Percentiles rank a stretch among this genome's conserved stretches.
These are phyloP conservation scores for Cystofilobasidium ferigula DNA, from an alignment of 768 basidiomycete species.

Conservation along the genomic window DNA sequence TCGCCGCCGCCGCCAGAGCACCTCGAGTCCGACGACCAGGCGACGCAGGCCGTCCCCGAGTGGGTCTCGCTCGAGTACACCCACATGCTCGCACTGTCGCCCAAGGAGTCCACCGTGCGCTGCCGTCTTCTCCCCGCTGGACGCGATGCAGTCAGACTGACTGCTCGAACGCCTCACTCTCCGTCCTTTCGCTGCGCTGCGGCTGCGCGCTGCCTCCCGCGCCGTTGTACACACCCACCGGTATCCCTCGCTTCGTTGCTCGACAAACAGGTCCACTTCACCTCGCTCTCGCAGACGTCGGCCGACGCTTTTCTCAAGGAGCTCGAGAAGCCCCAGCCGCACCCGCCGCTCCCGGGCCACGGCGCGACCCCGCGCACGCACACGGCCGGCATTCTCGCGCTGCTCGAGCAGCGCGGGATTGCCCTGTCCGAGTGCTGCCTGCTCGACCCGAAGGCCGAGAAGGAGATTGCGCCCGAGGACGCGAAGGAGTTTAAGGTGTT, in stretches of 20 bases:
- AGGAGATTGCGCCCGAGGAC: conserved; percentile 61
- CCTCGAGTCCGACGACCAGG: conserved; percentile 86
- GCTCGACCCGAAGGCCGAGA: conserved; percentile 79
- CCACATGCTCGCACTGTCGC: conserved; percentile 77
- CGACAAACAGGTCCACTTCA: no score
- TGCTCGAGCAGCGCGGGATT: conserved; percentile 45
- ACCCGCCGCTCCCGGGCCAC: conserved; percentile 21
- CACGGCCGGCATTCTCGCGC: conserved; percentile 48
- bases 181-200: no score
- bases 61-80: conserved; percentile 51
- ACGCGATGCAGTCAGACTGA: no score
- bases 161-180: no score
- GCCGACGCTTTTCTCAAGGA: conserved; percentile 45
- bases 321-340: conserved; percentile 31
- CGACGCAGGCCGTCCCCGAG: conserved; percentile 47
- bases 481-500: conserved; percentile 60
- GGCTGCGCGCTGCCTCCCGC: no score
- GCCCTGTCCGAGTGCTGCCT: conserved; percentile 63
- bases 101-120: conserved; percentile 48
- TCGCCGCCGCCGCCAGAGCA: conserved; percentile 49
- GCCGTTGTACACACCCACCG: no score
- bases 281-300: conserved; percentile 69
- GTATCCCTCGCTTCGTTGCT: no score
- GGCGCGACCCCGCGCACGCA: conserved; percentile 41
- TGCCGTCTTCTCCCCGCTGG: no score